Evolutionary conservation across 2,329 filamentous ascomycete genomes (phyloP).

Genomic region (Penicillium sp.): DNA sequence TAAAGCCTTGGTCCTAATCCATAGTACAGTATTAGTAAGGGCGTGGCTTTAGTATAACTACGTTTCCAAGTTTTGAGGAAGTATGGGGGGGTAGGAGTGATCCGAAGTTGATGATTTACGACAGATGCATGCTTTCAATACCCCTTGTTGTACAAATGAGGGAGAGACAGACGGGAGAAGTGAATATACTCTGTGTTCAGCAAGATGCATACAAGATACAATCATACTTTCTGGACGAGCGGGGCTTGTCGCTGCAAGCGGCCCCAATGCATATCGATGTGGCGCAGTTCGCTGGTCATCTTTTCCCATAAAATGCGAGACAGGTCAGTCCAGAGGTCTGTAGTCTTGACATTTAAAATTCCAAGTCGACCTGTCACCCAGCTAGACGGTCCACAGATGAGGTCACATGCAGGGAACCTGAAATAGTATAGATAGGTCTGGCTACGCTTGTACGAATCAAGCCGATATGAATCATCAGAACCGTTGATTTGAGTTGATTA

Average conservation of each 20-base stretch:
- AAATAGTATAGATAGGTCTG: neutral
- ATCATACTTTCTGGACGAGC: neutral
- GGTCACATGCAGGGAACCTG: neutral
- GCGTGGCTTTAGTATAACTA: neutral
- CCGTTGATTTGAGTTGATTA: neutral
- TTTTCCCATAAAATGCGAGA: neutral
- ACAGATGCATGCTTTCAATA: constrained; percentile 11
- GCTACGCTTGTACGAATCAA: neutral
- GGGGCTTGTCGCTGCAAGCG: neutral
- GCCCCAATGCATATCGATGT: neutral
- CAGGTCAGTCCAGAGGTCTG: neutral
- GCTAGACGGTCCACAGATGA: neutral
- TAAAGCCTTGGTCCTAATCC: constrained; percentile 49
- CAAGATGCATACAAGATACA: neutral
- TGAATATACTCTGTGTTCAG: neutral
- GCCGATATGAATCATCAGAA: constrained; percentile 1
- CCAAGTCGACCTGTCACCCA: neutral
- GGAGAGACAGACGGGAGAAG: neutral
- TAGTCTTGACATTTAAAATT: neutral
- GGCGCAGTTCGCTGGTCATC: neutral
- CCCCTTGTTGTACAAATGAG: constrained; percentile 9
- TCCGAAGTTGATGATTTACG: constrained; percentile 1
- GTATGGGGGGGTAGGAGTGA: neutral
- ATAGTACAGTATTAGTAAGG: neutral
- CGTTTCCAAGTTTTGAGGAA: neutral